These are phyloP conservation scores for Monosporascus sp. DNA, from an alignment of 2,329 filamentous ascomycete genomes.

Conservation along the genomic window DNA sequence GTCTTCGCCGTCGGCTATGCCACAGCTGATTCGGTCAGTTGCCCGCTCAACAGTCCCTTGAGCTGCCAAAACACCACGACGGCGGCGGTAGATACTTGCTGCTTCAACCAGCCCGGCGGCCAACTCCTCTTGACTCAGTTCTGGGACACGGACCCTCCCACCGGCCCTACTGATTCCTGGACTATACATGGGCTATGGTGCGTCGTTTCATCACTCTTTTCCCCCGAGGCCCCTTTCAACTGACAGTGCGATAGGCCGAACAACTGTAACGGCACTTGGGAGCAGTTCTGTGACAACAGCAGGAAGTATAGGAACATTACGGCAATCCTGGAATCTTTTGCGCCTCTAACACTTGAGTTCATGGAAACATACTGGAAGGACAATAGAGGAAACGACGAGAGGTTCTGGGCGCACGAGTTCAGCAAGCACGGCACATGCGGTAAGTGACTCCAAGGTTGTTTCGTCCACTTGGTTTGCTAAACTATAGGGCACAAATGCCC, in stretches of 20 bases:
- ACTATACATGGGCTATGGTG: conserved; percentile 64
- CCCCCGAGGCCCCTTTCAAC: neutral
- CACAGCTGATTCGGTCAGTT: too few species aligned
- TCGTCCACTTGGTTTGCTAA: too few species aligned
- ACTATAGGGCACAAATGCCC: too few species aligned
- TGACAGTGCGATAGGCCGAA: conserved; percentile 42
- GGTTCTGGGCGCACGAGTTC: conserved; percentile 72
- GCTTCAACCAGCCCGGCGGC: conserved; percentile 68
- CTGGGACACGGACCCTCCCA: conserved; percentile 63
- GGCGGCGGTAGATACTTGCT: conserved; percentile 52
- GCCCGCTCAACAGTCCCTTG: neutral
- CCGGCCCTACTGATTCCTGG: conserved; percentile 65
- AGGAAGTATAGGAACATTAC: conserved; percentile 63
- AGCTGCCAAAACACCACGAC: conserved; percentile 15
- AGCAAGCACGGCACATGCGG: conserved; percentile 68
- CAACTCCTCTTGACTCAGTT: conserved; percentile 71
- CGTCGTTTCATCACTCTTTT: neutral
- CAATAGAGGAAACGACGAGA: conserved; percentile 56
- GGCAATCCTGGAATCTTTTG: conserved; percentile 44
- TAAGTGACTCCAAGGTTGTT: too few species aligned
- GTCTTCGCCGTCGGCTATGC: too few species aligned
- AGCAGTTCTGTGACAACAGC: conserved; percentile 56
- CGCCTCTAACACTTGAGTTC: conserved; percentile 51
- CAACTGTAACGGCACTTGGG: conserved; percentile 65
- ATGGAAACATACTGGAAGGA: conserved; percentile 72